phyloP scores from a whole-genome alignment of 176 grass and related monocot genomes.

The Thinopyrum elongatum region DNA sequence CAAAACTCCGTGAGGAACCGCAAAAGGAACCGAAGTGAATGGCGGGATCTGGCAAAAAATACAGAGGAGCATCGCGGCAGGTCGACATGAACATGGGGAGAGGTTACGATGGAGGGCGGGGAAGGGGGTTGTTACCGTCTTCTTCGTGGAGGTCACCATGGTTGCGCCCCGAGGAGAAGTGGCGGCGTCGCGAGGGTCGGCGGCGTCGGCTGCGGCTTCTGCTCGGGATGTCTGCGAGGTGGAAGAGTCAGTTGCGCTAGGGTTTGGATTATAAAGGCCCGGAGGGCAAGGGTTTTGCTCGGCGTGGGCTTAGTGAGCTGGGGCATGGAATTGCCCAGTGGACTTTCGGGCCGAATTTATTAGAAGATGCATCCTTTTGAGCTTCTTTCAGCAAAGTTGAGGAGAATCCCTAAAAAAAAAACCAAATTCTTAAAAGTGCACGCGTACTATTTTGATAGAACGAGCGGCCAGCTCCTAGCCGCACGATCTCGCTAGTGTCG shows the following conservation, averaged over 20 bases:
- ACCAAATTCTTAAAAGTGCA: too few relatives aligned
- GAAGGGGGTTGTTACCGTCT: constrained; percentile 43
- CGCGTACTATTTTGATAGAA: too few relatives aligned
- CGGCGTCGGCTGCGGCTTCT: constrained; percentile 25
- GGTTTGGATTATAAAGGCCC: constrained; percentile 34
- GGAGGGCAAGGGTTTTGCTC: neutral
- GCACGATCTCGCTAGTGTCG: too few relatives aligned
- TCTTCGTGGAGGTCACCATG: constrained; percentile 77
- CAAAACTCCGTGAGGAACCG: neutral
- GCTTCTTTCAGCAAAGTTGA: too few relatives aligned
- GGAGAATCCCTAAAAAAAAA: too few relatives aligned
- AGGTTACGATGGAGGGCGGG: neutral
- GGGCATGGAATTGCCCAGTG: neutral
- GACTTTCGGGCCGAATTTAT: neutral
- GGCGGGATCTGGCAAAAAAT: neutral
- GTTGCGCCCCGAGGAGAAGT: constrained; percentile 29
- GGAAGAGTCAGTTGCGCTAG: neutral
- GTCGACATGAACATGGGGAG: neutral
- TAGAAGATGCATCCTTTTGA: too few relatives aligned
- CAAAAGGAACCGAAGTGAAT: neutral
- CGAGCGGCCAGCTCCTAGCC: too few relatives aligned
- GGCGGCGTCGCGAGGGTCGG: constrained; percentile 3
- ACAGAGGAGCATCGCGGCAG: neutral
- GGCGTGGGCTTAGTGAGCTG: neutral
- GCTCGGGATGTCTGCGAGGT: constrained; percentile 29